phyloP scores from a whole-genome alignment of 768 basidiomycete species.

The Gloeophyllum trabeum region DNA sequence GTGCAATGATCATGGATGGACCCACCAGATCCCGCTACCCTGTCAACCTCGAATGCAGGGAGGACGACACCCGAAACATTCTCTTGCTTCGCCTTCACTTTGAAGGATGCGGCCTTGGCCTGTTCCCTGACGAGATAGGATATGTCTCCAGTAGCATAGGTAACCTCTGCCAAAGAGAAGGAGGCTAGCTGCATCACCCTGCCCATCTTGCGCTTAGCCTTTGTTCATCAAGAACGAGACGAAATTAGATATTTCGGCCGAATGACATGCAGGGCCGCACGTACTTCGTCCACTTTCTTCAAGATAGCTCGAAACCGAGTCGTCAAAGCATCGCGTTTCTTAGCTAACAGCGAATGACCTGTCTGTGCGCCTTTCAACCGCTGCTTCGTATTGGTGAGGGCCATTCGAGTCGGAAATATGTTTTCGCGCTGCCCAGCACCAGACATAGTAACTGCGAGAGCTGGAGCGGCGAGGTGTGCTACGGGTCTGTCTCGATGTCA shows the following conservation, averaged over 20 bases:
- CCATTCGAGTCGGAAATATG: constrained; percentile 96
- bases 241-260: constrained; percentile 11
- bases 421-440: constrained; percentile 86
- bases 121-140: constrained; percentile 97
- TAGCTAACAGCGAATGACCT: constrained; percentile 89
- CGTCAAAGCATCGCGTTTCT: constrained; percentile 95
- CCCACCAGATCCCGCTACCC: constrained; percentile 73
- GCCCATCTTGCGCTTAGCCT: constrained; percentile 99
- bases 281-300: constrained; percentile 94
- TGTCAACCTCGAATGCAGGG: constrained; percentile 90
- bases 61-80: constrained; percentile 96
- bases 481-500: background rate
- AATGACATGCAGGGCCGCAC: constrained; percentile 11
- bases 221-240: background rate
- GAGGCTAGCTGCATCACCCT: constrained; percentile 98
- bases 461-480: background rate
- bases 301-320: constrained; percentile 92
- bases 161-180: constrained; percentile 97
- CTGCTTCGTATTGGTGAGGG: constrained; percentile 84
- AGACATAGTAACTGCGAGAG: constrained; percentile 71
- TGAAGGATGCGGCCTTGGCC: constrained; percentile 83
- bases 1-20: constrained; percentile 5
- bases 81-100: constrained; percentile 91
- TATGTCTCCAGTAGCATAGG: constrained; percentile 95
- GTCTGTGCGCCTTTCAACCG: constrained; percentile 89